Evolutionary conservation across 1,139 yeast species (phyloP).

Genomic region (Saccharomycopsis crataegensis): DNA sequence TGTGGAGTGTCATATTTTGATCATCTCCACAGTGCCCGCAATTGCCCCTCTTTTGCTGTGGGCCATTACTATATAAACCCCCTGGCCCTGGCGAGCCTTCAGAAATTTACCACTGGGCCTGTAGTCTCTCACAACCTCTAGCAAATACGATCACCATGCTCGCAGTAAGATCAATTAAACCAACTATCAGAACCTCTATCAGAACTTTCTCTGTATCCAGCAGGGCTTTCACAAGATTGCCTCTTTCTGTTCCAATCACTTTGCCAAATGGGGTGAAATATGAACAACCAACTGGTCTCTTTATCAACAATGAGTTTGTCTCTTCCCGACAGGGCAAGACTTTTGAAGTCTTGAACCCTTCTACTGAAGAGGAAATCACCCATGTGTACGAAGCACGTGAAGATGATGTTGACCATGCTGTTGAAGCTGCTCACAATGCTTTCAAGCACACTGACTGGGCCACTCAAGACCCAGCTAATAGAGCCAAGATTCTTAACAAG

Average conservation of each 20-base stretch:
- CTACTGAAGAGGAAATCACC: slow-evolving; percentile 38
- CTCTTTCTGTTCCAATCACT: slow-evolving; percentile 27
- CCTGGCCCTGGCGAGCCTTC: no score
- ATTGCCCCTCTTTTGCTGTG: no score
- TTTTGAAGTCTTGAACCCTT: slow-evolving; percentile 37
- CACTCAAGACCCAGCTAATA: slow-evolving; percentile 33
- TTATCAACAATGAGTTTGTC: slow-evolving; percentile 38
- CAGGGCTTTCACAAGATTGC: slow-evolving; percentile 17
- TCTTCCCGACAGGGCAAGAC: slow-evolving; percentile 33
- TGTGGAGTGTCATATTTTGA: no score
- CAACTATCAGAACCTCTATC: background rate
- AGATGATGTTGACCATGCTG: slow-evolving; percentile 39
- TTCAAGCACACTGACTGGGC: slow-evolving; percentile 34
- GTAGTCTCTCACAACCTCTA: no score
- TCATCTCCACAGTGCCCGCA: no score
- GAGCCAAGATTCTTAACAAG: slow-evolving; percentile 46
- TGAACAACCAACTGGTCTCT: slow-evolving; percentile 46
- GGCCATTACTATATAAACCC: no score
- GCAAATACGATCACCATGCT: no score
- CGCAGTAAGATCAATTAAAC: no score
- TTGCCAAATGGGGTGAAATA: slow-evolving; percentile 43
- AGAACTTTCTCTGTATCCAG: slow-evolving; percentile 7
- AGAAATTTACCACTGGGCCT: no score
- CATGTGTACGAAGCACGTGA: slow-evolving; percentile 36
- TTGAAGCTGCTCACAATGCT: slow-evolving; percentile 35